phyloP scores from a whole-genome alignment of 768 basidiomycete genomes.

The Guyanaporus albipodus region DNA sequence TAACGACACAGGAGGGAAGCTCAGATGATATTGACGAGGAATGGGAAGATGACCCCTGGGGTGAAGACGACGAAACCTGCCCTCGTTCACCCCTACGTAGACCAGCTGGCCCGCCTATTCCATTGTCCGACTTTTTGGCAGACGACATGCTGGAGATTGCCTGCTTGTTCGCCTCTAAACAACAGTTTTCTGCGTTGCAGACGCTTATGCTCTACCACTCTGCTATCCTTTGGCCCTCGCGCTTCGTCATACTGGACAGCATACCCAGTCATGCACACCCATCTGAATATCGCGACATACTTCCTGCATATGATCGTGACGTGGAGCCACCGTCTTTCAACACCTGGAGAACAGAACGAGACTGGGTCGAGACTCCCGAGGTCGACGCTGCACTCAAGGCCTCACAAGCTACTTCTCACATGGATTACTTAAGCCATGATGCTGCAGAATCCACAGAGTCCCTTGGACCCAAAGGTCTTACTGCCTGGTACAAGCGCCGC shows the following conservation, averaged over 20 bases:
- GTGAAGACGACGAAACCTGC: constrained; percentile 41
- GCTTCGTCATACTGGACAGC: constrained; percentile 63
- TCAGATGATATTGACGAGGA: constrained; percentile 41
- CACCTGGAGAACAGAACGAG: constrained; percentile 50
- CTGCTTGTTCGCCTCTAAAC: constrained; percentile 59
- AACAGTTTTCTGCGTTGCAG: constrained; percentile 54
- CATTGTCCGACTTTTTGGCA: constrained; percentile 62
- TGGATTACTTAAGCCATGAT: constrained; percentile 12
- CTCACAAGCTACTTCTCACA: constrained; percentile 17
- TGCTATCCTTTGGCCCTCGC: constrained; percentile 59
- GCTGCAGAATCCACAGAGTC: constrained; percentile 5
- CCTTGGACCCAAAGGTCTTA: constrained; percentile 38
- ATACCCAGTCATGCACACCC: constrained; percentile 76
- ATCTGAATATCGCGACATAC: constrained; percentile 51
- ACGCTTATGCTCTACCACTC: constrained; percentile 57
- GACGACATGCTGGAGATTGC: constrained; percentile 56
- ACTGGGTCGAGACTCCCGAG: constrained; percentile 54
- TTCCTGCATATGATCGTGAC: constrained; percentile 56
- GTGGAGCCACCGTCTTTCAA: constrained; percentile 36
- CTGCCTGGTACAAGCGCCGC: constrained; percentile 70
- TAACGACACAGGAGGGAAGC: constrained; percentile 26
- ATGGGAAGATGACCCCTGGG: constrained; percentile 62
- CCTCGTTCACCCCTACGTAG: constrained; percentile 17
- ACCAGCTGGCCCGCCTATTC: constrained; percentile 39
- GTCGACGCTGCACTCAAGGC: constrained; percentile 41